Percentiles rank a stretch among this genome's conserved stretches.
Evolutionary conservation across 2,329 filamentous ascomycete species (phyloP).

Genomic region (Erysiphe pulchra): DNA sequence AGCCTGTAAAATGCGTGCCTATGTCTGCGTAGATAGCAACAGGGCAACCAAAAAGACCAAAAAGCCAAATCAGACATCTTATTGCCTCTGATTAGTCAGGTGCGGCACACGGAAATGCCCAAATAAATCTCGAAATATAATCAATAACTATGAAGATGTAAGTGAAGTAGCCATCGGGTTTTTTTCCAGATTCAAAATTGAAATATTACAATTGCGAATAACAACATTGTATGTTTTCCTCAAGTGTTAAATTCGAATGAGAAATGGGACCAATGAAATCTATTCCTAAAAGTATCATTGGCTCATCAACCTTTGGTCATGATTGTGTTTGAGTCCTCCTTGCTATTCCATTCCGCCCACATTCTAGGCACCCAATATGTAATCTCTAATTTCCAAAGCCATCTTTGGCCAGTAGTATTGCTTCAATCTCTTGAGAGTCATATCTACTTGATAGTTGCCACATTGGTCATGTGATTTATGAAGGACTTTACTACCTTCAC

Average conservation of each 20-base stretch:
- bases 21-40: background rate
- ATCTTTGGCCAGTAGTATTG: background rate
- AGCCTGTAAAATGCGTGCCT: background rate
- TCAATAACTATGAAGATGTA: background rate
- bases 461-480: background rate
- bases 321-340: too few relatives aligned
- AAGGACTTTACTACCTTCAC: too few relatives aligned
- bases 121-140: slow-evolving; percentile 1
- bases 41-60: background rate
- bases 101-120: background rate
- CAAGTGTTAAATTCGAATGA: background rate
- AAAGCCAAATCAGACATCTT: background rate
- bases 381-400: background rate
- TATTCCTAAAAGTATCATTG: background rate
- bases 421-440: background rate
- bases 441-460: background rate
- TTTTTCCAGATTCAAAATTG: too few relatives aligned
- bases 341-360: background rate
- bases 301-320: too few relatives aligned
- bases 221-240: too few relatives aligned
- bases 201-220: too few relatives aligned
- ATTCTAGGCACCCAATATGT: background rate
- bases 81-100: background rate
- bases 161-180: too few relatives aligned
- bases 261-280: background rate